phyloP scores from a whole-genome alignment of 129 eudicot genomes.

The Saposhnikovia divaricata region DNA sequence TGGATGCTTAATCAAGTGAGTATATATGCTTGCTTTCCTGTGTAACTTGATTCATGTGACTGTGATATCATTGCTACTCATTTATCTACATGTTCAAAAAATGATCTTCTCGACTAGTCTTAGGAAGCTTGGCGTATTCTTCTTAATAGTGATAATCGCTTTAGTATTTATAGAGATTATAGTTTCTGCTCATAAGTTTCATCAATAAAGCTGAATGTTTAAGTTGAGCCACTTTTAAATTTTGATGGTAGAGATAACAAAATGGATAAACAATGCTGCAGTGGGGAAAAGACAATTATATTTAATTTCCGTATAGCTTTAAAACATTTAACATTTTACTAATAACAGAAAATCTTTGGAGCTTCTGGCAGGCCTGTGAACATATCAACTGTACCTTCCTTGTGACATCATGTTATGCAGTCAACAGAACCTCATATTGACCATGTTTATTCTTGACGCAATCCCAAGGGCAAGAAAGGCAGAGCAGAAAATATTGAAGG shows the following conservation, averaged over 20 bases:
- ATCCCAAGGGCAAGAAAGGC: no score
- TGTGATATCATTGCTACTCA: neutral
- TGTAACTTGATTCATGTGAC: neutral
- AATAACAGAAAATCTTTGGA: neutral
- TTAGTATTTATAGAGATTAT: neutral
- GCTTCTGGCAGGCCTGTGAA: neutral
- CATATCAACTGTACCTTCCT: neutral
- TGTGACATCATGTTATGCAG: neutral
- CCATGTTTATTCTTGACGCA: no score
- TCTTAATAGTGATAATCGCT: neutral
- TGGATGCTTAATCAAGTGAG: conserved; percentile 72
- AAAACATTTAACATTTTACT: neutral
- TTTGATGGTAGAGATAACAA: neutral
- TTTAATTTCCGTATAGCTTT: no score
- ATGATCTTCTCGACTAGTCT: neutral
- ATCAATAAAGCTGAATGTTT: neutral
- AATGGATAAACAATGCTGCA: no score
- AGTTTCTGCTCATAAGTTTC: neutral
- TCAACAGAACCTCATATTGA: no score
- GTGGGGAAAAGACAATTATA: no score
- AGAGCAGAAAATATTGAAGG: no score
- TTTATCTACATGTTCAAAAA: neutral
- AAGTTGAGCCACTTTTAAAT: neutral
- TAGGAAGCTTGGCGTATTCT: neutral
- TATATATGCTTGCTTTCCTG: no score